These are phyloP conservation scores for Ustilago nuda DNA, from an alignment of 1,284 basidiomycete species.

Conservation along the genomic window DNA sequence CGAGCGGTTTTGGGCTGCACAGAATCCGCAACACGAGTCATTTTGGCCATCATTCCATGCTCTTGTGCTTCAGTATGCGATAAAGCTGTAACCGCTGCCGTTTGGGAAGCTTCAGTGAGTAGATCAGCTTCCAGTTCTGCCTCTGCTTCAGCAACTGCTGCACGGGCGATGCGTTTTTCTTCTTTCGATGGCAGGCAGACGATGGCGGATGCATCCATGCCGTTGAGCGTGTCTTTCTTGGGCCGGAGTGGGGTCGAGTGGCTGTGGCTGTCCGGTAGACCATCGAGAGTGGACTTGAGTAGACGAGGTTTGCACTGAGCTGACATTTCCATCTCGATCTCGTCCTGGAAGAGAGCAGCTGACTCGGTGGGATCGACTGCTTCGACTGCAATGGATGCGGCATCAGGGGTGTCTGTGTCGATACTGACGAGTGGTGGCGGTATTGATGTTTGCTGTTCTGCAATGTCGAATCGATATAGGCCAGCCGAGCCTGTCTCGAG, in stretches of 20 bases:
- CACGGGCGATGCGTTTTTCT: constrained; percentile 44
- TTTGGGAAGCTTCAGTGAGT: neutral
- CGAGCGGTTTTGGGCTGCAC: constrained; percentile 46
- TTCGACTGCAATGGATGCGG: constrained; percentile 5
- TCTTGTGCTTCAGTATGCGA: constrained; percentile 27
- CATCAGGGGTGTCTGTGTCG: neutral
- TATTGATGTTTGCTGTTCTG: constrained; percentile 28
- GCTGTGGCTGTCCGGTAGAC: constrained; percentile 6
- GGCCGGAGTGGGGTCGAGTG: neutral
- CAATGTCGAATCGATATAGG: constrained; percentile 37
- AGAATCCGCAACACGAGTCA: constrained; percentile 44
- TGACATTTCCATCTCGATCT: constrained; percentile 18
- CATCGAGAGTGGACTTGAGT: constrained; percentile 26
- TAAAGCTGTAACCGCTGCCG: constrained; percentile 18
- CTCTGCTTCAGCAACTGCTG: constrained; percentile 35
- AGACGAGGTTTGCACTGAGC: constrained; percentile 34
- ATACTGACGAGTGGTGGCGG: constrained; percentile 17
- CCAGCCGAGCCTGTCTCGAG: constrained; percentile 21
- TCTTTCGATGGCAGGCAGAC: constrained; percentile 39
- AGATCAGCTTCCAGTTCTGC: constrained; percentile 13
- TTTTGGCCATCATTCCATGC: constrained; percentile 44
- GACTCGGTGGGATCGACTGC: constrained; percentile 24
- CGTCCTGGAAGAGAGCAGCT: constrained; percentile 11
- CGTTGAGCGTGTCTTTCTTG: constrained; percentile 27
- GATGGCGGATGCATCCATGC: constrained; percentile 30